Evolutionary conservation across 805 yeast genomes (phyloP).

Genomic region (Sungouiozyma intestinalis): DNA sequence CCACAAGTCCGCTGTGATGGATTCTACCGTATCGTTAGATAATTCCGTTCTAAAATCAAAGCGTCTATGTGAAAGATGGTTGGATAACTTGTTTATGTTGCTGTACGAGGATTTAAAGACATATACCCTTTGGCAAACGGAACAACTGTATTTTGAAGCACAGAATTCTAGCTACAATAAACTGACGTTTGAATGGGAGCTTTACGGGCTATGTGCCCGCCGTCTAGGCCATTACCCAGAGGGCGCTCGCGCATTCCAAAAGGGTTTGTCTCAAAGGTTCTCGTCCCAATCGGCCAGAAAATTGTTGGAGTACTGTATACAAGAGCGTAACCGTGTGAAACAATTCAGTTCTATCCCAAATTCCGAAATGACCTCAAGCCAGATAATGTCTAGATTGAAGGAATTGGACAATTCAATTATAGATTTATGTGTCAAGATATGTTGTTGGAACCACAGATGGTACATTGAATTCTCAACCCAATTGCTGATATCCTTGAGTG

Average conservation of each 20-base stretch:
- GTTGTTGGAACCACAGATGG: conserved; percentile 99
- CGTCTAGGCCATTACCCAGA: conserved; percentile 80
- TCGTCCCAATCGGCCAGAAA: conserved; percentile 72
- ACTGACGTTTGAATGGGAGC: conserved; percentile 83
- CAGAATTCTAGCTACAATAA: conserved; percentile 74
- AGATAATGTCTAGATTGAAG: conserved; percentile 24
- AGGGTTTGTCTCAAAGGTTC: conserved; percentile 63
- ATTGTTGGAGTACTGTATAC: conserved; percentile 52
- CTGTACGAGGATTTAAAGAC: conserved; percentile 68
- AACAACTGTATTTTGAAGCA: conserved; percentile 76
- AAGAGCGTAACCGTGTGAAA: conserved; percentile 33
- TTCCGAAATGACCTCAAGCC: conserved; percentile 23
- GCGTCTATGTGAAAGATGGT: conserved; percentile 66
- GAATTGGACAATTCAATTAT: conserved; percentile 46
- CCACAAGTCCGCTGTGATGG: conserved; percentile 4
- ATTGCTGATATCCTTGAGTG: conserved; percentile 45
- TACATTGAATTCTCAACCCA: conserved; percentile 79
- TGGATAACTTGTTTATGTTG: conserved; percentile 61
- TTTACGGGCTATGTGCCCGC: conserved; percentile 74
- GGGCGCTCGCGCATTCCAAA: conserved; percentile 74
- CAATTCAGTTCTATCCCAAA: conserved; percentile 12
- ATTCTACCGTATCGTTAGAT: conserved; percentile 4
- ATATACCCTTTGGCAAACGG: conserved; percentile 91
- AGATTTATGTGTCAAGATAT: conserved; percentile 59
- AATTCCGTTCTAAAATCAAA: conserved; percentile 39